Base-by-base conservation (phyloP, 768 basidiomycete species). In the Amanita fuliginea region DNA sequence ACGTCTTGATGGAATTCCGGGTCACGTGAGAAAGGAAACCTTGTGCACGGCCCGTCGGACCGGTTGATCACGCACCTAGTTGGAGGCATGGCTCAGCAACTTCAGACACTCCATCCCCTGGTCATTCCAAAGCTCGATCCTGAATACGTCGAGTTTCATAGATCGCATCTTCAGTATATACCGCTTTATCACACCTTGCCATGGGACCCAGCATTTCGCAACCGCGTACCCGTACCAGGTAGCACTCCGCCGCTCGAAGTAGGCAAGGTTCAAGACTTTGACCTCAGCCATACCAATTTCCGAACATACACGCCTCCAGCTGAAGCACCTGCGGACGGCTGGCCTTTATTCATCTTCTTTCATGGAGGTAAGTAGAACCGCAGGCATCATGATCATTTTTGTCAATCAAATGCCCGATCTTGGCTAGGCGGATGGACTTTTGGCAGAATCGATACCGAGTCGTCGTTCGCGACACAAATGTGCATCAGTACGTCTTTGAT, bases 301-400 rank as follows among this genome's bases (percentile, higher is more conserved):
- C 75, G 85, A 26, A 74, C 76, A 4, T 86, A 81, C 58, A 81
- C 79, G 1, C 86, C 86, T 0, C 67, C 73, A 41, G 76, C 77
- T 0, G 48, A 57, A 3, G 56, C 66, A 0, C 82, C 83, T 0
- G 58, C 56, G 1, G 62, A 60, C 0, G 85, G 85, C 14, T 86
- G 85, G 85, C 83, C 83, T 0, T 74, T 78, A 1, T 76, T 86
- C 52, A 71, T 85, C 39, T 87, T 74, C 71, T 85, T 80, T 59
- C 86, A 86, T 54, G 86, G 86, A 46, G 85, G 84, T 76, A 52
- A 48, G 71, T n/a, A n/a, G n/a, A 42, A 46, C 11, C 9, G 21
- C 14, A 5, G 9, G 28, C 28, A 28, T 9, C 28, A 22, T 37
- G 11, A 18, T 34, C 4, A n/a, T n/a, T 9, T 16, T 46, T 24